A percentile compares a stretch with the other conserved stretches of the same genome.
Evolutionary conservation across 2,329 filamentous ascomycete species (phyloP).

Genomic region (Clonostachys rosea): DNA sequence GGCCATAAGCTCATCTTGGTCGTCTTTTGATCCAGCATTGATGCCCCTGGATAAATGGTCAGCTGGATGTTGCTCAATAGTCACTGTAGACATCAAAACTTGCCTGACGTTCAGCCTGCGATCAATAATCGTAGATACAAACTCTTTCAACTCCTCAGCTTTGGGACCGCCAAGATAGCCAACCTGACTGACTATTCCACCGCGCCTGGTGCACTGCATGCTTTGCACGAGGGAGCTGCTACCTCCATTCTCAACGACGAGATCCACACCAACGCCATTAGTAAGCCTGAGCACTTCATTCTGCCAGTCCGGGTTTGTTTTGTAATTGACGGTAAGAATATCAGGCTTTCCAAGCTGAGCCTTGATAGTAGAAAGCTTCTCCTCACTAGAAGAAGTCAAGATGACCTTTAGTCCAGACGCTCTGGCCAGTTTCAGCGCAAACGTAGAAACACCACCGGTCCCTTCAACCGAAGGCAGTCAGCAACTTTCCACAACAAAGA

Average conservation of each 20-base stretch:
- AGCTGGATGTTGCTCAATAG: background rate
- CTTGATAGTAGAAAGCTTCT: constrained; percentile 20
- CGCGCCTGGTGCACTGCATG: constrained; percentile 29
- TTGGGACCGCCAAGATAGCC: constrained; percentile 29
- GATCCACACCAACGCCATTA: constrained; percentile 22
- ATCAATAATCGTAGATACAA: constrained; percentile 28
- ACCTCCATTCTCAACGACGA: constrained; percentile 32
- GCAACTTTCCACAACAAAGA: background rate
- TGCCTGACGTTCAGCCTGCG: constrained; percentile 22
- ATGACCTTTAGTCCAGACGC: constrained; percentile 25
- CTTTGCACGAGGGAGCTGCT: constrained; percentile 26
- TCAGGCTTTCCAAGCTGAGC: constrained; percentile 11
- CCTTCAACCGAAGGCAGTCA: constrained; percentile 9
- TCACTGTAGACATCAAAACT: background rate
- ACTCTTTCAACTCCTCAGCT: constrained; percentile 18
- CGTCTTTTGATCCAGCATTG: constrained; percentile 30
- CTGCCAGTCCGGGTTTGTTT: constrained; percentile 17
- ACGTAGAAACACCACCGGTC: constrained; percentile 25
- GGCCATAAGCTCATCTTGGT: constrained; percentile 29
- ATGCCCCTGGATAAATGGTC: constrained; percentile 20
- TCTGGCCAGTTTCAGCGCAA: constrained; percentile 24
- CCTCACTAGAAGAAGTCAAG: constrained; percentile 26
- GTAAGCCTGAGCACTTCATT: constrained; percentile 23
- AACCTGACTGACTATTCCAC: constrained; percentile 34
- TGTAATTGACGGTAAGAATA: constrained; percentile 23